Percentiles rank a stretch among this genome's conserved stretches.
phyloP scores from a whole-genome alignment of 2,329 filamentous ascomycete species.

The Hymenoscyphus fructigenus region DNA sequence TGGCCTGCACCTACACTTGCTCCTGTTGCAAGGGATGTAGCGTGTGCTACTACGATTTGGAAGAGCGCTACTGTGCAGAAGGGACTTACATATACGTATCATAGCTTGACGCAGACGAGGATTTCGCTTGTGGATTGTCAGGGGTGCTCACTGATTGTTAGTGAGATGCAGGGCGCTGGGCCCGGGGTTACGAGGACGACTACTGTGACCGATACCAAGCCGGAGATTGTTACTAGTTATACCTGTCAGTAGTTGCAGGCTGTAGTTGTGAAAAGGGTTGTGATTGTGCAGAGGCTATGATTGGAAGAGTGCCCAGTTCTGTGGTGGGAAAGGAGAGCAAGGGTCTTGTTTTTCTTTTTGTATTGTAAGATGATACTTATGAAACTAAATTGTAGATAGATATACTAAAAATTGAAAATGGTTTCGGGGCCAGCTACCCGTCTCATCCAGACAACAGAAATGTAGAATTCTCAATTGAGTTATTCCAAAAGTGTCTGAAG shows the following conservation, averaged over 20 bases:
- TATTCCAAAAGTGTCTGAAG: background rate
- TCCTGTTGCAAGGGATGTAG: background rate
- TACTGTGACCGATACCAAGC: constrained; percentile 15
- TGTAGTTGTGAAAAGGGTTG: background rate
- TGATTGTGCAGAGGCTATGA: background rate
- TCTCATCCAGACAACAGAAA: background rate
- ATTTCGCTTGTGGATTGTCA: constrained; percentile 16
- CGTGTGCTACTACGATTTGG: constrained; percentile 13
- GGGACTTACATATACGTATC: constrained; percentile 16
- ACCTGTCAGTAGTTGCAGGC: constrained; percentile 6
- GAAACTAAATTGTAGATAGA: background rate
- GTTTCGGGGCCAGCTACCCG: background rate
- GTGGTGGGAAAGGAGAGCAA: background rate
- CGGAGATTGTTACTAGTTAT: constrained; percentile 12
- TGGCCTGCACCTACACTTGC: constrained; percentile 7
- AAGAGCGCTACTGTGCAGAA: background rate
- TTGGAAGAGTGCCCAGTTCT: too few relatives aligned
- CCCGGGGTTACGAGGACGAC: constrained; percentile 15
- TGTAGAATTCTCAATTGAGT: background rate
- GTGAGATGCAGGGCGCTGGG: constrained; percentile 16
- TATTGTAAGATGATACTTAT: background rate
- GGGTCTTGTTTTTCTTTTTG: background rate
- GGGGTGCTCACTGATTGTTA: constrained; percentile 15
- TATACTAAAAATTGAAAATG: background rate
- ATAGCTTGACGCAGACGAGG: constrained; percentile 16